Conservation (phyloP, 345 rosid genomes). For the Aquilaria sinensis region DNA sequence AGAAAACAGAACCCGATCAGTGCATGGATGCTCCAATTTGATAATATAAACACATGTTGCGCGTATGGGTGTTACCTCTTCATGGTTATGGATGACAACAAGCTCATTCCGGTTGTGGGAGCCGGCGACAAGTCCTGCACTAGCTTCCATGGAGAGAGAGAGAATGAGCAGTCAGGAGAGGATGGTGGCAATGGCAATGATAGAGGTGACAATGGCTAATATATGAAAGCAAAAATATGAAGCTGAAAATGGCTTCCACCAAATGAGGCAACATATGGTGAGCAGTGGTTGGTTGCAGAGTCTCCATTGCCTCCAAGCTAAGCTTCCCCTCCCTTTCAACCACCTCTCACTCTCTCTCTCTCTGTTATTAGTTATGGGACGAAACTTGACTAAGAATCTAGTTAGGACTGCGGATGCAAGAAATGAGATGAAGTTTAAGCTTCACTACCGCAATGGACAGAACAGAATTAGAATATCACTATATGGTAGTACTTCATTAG, state of each 20-base stretch:
- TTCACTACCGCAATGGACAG: no score
- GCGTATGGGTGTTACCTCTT: conserved; percentile 48
- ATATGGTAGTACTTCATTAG: no score
- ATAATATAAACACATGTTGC: not conserved
- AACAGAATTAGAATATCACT: no score
- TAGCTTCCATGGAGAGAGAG: conserved; percentile 72
- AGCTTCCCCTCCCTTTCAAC: conserved; percentile 55
- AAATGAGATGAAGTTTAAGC: no score
- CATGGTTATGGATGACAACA: conserved; percentile 95
- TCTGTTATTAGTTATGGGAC: not conserved
- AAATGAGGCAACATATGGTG: conserved; percentile 27
- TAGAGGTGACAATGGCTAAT: conserved; percentile 25
- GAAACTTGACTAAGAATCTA: no score
- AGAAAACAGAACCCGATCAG: not conserved
- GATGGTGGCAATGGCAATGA: conserved; percentile 8
- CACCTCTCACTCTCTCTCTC: conserved; percentile 15
- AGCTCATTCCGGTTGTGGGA: conserved; percentile 99
- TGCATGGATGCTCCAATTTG: not conserved
- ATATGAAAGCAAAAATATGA: conserved; percentile 15
- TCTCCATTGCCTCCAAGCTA: conserved; percentile 95
- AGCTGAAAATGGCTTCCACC: conserved; percentile 25
- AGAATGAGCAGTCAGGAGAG: not conserved
- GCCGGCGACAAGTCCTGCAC: conserved; percentile 96
- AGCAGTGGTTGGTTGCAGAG: conserved; percentile 63
- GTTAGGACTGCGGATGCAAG: no score